Evolutionary conservation across 2,329 filamentous ascomycete genomes (phyloP), one percentile per base, ranked within the genome.

Genomic region (Trichoderma guizhouense): DNA sequence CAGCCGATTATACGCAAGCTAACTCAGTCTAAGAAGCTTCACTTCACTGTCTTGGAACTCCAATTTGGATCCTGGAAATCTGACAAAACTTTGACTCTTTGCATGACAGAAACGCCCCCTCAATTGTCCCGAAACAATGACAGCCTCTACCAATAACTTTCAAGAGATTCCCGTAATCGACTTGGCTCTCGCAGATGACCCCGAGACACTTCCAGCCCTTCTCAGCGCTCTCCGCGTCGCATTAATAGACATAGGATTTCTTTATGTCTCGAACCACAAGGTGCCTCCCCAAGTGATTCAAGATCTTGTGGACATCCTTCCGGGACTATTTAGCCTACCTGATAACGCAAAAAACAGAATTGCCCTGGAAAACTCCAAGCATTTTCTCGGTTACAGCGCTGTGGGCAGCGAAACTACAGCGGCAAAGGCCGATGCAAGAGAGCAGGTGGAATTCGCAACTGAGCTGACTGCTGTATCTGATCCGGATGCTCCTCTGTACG

Each of bases 401-500:
- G 83, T 84, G 21, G 88, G 87, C 0, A 81, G 85, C 28, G 89
- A 90, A 77, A 87, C 80, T 0, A 91, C 89, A 2, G 84, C 86
- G 0, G 86, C 87, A 0, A 79, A 80, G 66, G 75, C 79, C 15
- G 88, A 91, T 75, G 79, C 82, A 21, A 80, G 88, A 21, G 88
- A 91, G 76, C 88, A 90, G 74, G 86, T 89, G 62, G 88, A 90
- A 76, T 87, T 88, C 76, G 88, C 86, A 15, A 90, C 87, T 0
- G 88, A 90, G 74, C 78, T 89, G 34, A 71, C 79, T 0, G 81
- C 78, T 1, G n/a, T 67, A 2, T 39, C 55, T n/a, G 81, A 76
- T 1, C 83, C 82, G 77, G 61, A 75, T 1, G 74, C 75, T 12
- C 82, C 84, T 5, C 70, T 84, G 26, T 83, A 81, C 68, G 84